Evolutionary conservation across 371 early-diverging fungal genomes (phyloP).

Genomic region (Apophysomyces ossiformis): DNA sequence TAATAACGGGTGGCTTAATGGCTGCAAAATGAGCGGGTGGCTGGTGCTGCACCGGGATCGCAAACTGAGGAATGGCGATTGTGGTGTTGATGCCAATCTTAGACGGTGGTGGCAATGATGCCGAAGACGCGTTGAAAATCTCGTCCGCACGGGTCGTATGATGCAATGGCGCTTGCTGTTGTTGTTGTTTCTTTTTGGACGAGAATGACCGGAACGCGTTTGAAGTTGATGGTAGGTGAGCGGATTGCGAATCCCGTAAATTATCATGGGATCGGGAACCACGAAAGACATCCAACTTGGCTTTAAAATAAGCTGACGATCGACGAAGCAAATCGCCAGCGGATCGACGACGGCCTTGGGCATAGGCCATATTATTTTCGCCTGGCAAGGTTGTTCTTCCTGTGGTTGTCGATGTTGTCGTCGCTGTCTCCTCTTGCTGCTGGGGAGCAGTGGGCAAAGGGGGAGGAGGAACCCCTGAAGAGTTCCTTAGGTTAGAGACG

Average conservation of each 20-base stretch:
- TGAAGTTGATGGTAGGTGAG: background rate
- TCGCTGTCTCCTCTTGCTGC: background rate
- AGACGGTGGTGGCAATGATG: slow-evolving; percentile 8
- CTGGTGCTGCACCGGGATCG: slow-evolving; percentile 3
- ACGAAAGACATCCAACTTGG: slow-evolving; percentile 14
- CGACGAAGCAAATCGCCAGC: slow-evolving; percentile 25
- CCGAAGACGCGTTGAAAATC: slow-evolving; percentile 13
- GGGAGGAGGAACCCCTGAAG: slow-evolving; percentile 9
- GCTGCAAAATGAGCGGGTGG: background rate
- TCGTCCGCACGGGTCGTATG: slow-evolving; percentile 8
- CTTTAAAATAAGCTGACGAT: slow-evolving; percentile 29
- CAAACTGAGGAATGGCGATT: slow-evolving; percentile 15
- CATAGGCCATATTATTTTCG: background rate
- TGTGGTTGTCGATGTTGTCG: background rate
- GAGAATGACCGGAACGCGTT: slow-evolving; percentile 3
- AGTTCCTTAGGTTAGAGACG: background rate
- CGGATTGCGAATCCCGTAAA: slow-evolving; percentile 2
- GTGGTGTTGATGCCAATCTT: slow-evolving; percentile 29
- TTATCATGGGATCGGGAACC: slow-evolving; percentile 1
- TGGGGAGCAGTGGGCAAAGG: slow-evolving; percentile 1
- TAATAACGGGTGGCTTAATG: slow-evolving; percentile 31
- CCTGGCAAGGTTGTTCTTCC: background rate
- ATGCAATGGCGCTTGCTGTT: background rate
- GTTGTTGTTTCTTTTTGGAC: slow-evolving; percentile 20
- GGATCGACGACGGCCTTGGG: slow-evolving; percentile 7